Percentiles rank a stretch among this genome's conserved stretches.
Evolutionary conservation across 495 filamentous ascomycete species (phyloP).

Genomic region (Thermothielavioides terrestris): DNA sequence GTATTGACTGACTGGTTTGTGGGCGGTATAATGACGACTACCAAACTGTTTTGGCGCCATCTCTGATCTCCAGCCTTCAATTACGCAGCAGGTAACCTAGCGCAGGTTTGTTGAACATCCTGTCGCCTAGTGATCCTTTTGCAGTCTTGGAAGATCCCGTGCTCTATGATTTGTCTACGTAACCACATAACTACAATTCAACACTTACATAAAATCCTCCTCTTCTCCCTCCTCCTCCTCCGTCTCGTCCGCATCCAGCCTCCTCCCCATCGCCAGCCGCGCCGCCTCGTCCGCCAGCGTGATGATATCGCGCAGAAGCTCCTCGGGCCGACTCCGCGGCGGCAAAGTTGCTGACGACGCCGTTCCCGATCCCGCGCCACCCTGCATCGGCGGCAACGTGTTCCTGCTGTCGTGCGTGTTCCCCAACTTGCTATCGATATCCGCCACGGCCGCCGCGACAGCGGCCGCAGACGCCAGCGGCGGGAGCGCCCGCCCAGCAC

Average conservation of each 20-base stretch:
- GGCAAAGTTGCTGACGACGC: not conserved
- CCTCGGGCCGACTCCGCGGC: constrained; percentile 28
- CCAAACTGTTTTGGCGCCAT: too few relatives aligned
- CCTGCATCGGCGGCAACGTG: constrained; percentile 17
- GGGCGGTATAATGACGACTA: too few relatives aligned
- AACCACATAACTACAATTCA: not conserved
- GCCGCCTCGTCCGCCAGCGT: constrained; percentile 33
- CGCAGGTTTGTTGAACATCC: too few relatives aligned
- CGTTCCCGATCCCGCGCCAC: not conserved
- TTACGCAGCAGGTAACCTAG: too few relatives aligned
- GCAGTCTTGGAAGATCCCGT: too few relatives aligned
- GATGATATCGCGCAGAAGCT: constrained; percentile 35
- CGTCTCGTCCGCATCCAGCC: constrained; percentile 33
- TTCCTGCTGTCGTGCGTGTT: constrained; percentile 4
- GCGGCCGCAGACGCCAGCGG: not conserved
- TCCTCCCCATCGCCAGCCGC: constrained; percentile 18
- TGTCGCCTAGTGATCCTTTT: too few relatives aligned
- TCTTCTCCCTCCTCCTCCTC: constrained; percentile 42
- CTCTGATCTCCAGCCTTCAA: too few relatives aligned
- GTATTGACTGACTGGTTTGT: too few relatives aligned
- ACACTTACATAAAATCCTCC: constrained; percentile 34
- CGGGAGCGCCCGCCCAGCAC: not conserved
- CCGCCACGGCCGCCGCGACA: not conserved
- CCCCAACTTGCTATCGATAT: not conserved
- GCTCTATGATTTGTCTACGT: too few relatives aligned